Evolutionary conservation across 2,329 filamentous ascomycete species (phyloP).

Genomic region (Fusarium sp.): DNA sequence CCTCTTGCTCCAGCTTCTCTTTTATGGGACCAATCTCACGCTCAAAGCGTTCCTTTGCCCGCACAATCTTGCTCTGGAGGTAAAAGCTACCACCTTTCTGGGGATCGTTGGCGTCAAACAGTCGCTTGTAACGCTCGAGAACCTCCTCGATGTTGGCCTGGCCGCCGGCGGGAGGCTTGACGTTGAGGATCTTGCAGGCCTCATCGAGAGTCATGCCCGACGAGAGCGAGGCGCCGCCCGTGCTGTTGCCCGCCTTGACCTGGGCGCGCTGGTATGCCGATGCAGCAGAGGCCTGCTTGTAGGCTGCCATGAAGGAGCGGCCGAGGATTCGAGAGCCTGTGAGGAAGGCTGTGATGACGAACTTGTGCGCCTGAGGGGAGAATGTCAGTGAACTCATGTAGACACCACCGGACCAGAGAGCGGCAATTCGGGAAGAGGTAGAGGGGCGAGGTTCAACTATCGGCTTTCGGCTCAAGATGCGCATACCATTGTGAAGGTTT

Average conservation of each 20-base stretch:
- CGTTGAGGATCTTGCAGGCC: conserved; percentile 96
- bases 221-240: conserved; percentile 62
- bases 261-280: conserved; percentile 80
- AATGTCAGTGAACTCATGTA: conserved; percentile 29
- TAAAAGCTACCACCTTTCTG: conserved; percentile 98
- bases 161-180: conserved; percentile 79
- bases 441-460: conserved; percentile 19
- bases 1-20: conserved; percentile 75
- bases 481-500: conserved; percentile 45
- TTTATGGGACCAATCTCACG: conserved; percentile 77
- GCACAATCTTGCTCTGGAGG: conserved; percentile 93
- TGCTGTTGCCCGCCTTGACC: conserved; percentile 64
- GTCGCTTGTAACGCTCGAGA: conserved; percentile 86
- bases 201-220: conserved; percentile 91
- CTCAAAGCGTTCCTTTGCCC: conserved; percentile 91
- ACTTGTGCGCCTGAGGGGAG: conserved; percentile 79
- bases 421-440: conserved; percentile 20
- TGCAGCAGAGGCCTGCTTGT: conserved; percentile 90
- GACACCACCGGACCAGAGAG: background rate
- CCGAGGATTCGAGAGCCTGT: conserved; percentile 91
- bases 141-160: conserved; percentile 80
- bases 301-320: conserved; percentile 91
- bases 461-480: conserved; percentile 11
- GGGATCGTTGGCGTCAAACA: conserved; percentile 95
- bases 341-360: conserved; percentile 86